A percentile compares a stretch with the other conserved stretches of the same genome.
phyloP scores from a whole-genome alignment of 1,284 basidiomycete species.

The Schizophyllum commune region DNA sequence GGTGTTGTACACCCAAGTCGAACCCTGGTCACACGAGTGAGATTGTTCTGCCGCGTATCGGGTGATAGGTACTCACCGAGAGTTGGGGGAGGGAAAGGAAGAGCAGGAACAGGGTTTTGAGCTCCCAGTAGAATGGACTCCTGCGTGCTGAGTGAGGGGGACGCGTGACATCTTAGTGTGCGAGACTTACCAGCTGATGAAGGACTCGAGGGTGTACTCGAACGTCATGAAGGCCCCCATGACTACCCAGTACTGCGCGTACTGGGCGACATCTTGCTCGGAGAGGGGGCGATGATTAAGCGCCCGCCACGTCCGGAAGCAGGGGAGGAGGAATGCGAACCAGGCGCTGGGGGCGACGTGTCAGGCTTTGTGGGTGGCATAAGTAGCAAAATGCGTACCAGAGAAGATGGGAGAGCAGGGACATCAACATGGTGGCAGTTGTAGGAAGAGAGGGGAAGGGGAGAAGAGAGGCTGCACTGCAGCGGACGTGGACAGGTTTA shows the following conservation, averaged over 20 bases:
- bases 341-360: constrained; percentile 42
- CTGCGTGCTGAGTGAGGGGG: constrained; percentile 27
- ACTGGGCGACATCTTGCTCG: constrained; percentile 49
- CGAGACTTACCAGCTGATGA: constrained; percentile 58
- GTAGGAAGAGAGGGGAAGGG: not conserved
- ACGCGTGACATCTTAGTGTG: constrained; percentile 4
- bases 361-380: not conserved
- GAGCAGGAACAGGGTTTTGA: constrained; percentile 63
- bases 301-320: constrained; percentile 59
- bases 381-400: constrained; percentile 14
- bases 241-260: constrained; percentile 60
- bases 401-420: constrained; percentile 36
- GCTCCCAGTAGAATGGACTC: constrained; percentile 76
- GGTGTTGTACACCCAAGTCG: constrained; percentile 60
- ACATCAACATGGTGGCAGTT: constrained; percentile 33
- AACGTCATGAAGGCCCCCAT: constrained; percentile 49
- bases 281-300: constrained; percentile 50
- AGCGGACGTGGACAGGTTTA: not conserved
- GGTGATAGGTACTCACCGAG: constrained; percentile 38
- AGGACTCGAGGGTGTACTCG: constrained; percentile 62
- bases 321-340: constrained; percentile 61
- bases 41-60: constrained; percentile 5
- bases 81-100: constrained; percentile 71
- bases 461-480: not conserved
- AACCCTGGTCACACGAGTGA: constrained; percentile 41